Conservation (phyloP, 257 asterid genomes). For the Solanum corneliomulleri region DNA sequence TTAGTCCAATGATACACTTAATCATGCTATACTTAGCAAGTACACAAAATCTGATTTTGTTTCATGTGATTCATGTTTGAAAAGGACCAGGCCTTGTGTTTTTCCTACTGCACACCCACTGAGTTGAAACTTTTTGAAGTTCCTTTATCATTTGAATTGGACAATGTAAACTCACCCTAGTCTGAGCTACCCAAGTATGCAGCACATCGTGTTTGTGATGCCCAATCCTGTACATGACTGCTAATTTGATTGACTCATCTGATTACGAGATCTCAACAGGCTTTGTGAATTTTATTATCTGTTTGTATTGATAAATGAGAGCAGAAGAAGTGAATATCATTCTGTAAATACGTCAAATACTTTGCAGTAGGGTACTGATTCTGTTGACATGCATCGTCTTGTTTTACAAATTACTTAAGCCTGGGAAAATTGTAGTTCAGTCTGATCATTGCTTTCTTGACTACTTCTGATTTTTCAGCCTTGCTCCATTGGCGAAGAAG, state of each 20-base stretch:
- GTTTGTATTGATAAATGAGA: neutral
- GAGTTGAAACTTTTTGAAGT: neutral
- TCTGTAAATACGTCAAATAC: neutral
- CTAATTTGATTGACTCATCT: neutral
- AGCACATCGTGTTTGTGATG: neutral
- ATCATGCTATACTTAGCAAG: neutral
- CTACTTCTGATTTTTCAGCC: conserved; percentile 22
- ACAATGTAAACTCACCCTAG: neutral
- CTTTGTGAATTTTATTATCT: neutral
- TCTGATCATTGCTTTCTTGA: conserved; percentile 4
- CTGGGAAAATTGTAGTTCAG: neutral
- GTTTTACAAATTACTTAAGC: neutral
- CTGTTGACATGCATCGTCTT: neutral
- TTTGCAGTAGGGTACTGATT: neutral
- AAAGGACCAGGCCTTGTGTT: neutral
- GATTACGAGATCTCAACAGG: neutral
- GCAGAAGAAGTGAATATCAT: neutral
- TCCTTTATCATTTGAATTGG: neutral
- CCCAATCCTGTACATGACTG: neutral
- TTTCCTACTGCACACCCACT: neutral
- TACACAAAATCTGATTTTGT: neutral
- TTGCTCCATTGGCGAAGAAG: conserved; percentile 92
- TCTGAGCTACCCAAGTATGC: neutral
- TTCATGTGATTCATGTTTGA: neutral
- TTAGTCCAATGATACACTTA: neutral